Conservation (phyloP, 164 flowering plant species). For the Aristolochia contorta region DNA sequence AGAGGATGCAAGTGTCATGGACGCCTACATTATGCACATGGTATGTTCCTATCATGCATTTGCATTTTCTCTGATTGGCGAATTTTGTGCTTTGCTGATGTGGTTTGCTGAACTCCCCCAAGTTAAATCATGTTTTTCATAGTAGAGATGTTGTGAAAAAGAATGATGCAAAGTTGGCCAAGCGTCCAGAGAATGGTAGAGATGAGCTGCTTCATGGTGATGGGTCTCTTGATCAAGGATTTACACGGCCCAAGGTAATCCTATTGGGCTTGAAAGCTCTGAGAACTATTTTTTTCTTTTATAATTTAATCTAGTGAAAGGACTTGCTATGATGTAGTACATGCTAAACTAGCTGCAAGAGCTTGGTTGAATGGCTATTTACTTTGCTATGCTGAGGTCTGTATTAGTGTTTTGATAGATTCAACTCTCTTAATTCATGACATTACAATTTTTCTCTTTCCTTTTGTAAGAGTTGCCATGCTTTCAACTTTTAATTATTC, state of each 20-base stretch:
- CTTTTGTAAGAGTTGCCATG: too few species aligned
- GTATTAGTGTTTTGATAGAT: too few species aligned
- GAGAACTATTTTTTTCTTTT: not conserved
- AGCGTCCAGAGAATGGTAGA: slow-evolving; percentile 26
- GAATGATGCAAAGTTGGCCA: slow-evolving; percentile 61
- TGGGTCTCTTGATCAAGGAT: slow-evolving; percentile 72
- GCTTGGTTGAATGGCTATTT: not conserved
- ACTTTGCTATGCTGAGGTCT: too few species aligned
- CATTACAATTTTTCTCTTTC: too few species aligned
- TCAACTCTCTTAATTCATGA: too few species aligned
- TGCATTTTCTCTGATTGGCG: not conserved
- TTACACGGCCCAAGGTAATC: slow-evolving; percentile 88
- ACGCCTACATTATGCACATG: slow-evolving; percentile 78
- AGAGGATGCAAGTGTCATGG: slow-evolving; percentile 76
- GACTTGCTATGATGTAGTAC: not conserved
- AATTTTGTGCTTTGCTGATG: not conserved
- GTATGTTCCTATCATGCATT: slow-evolving; percentile 29
- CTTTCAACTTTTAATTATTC: too few species aligned
- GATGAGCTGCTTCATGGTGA: slow-evolving; percentile 30
- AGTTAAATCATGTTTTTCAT: slow-evolving; percentile 82
- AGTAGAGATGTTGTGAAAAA: slow-evolving; percentile 62
- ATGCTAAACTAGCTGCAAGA: not conserved
- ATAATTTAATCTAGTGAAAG: not conserved
- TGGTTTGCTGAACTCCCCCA: slow-evolving; percentile 16
- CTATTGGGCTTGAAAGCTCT: not conserved